Evolutionary conservation across 495 filamentous ascomycete species (phyloP).

Genomic region (Aspergillus bridgeri): DNA sequence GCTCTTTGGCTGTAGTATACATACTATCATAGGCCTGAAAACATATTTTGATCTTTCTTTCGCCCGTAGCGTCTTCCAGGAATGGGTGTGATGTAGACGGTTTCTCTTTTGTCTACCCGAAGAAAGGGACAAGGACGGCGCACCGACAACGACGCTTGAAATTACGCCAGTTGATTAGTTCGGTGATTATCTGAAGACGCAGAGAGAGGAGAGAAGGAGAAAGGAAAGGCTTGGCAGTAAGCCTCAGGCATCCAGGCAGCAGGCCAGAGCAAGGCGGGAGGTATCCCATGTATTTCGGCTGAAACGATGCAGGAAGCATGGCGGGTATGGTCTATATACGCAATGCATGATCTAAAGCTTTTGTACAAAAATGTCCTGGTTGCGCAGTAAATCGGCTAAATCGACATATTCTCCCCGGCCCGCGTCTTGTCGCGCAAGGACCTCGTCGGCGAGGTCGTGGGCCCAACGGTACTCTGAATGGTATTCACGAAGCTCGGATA

Average conservation of each 20-base stretch:
- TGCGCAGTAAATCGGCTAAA: conserved; percentile 33
- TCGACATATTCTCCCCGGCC: conserved; percentile 28
- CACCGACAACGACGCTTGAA: too few species aligned
- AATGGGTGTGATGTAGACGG: too few species aligned
- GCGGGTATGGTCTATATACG: conserved; percentile 15
- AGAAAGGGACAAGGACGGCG: too few species aligned
- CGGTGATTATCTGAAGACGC: background rate
- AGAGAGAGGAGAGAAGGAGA: background rate
- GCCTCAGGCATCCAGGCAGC: background rate
- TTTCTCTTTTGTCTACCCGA: too few species aligned
- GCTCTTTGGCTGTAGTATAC: too few species aligned
- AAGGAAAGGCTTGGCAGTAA: background rate
- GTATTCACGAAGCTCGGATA: conserved; percentile 30
- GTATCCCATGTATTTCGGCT: conserved; percentile 19
- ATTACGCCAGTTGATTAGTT: background rate
- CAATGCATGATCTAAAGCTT: conserved; percentile 1
- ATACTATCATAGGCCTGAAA: too few species aligned
- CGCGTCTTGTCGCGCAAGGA: conserved; percentile 31
- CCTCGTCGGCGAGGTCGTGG: conserved; percentile 31
- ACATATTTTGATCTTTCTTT: too few species aligned
- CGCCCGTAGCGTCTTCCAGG: too few species aligned
- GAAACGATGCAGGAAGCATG: conserved; percentile 7
- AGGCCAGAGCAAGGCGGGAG: conserved; percentile 26
- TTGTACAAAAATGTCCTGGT: background rate
- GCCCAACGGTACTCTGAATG: conserved; percentile 37